phyloP scores from a whole-genome alignment of 345 rosid species.

The Rubroshorea leprosula region DNA sequence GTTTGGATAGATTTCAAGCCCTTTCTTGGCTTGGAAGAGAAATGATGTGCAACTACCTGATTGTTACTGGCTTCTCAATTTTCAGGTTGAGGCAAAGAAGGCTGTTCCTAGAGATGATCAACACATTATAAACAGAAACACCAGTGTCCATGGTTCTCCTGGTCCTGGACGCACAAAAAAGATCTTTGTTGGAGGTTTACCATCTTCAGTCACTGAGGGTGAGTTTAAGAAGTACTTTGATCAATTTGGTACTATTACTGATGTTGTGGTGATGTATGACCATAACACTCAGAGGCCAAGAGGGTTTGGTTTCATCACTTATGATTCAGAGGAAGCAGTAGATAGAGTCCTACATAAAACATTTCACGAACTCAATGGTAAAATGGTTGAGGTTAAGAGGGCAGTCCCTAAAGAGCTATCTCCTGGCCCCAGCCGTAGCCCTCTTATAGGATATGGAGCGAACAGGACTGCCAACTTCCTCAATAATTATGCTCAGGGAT shows the following conservation, averaged over 20 bases:
- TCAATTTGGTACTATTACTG: slow-evolving; percentile 80
- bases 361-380: slow-evolving; percentile 94
- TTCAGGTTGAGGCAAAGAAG: slow-evolving; percentile 65
- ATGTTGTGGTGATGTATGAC: slow-evolving; percentile 97
- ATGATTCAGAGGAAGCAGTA: slow-evolving; percentile 86
- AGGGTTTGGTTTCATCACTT: slow-evolving; percentile 98
- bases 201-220: slow-evolving; percentile 48
- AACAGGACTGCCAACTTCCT: slow-evolving; percentile 60
- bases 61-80: slow-evolving; percentile 13
- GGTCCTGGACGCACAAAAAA: slow-evolving; percentile 49
- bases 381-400: slow-evolving; percentile 97
- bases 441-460: slow-evolving; percentile 40
- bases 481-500: slow-evolving; percentile 65
- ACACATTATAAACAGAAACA: slow-evolving; percentile 36
- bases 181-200: slow-evolving; percentile 72
- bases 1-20: slow-evolving; percentile 4
- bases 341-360: slow-evolving; percentile 81
- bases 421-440: slow-evolving; percentile 62
- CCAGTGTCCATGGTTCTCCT: slow-evolving; percentile 34
- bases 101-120: slow-evolving; percentile 68
- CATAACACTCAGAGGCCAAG: slow-evolving; percentile 97
- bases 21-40: slow-evolving; percentile 4
- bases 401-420: slow-evolving; percentile 88
- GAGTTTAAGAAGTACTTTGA: slow-evolving; percentile 60
- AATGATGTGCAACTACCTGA: slow-evolving; percentile 17